Base-by-base conservation (phyloP, 805 yeast species). In the Zygoascus biomembranicola region DNA sequence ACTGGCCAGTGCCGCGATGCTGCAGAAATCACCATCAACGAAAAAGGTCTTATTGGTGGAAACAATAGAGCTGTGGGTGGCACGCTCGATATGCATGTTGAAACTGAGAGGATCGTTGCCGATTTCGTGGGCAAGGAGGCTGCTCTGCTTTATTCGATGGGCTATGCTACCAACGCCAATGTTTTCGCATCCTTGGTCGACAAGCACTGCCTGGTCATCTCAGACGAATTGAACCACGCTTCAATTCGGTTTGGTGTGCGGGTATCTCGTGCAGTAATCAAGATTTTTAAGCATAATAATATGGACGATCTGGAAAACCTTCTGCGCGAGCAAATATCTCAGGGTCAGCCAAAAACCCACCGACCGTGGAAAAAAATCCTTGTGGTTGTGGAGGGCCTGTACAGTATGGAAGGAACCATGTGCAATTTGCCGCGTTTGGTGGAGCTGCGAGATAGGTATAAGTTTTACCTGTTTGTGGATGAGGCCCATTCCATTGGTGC, bases 401-500 rank as follows among this genome's bases (percentile, higher is more conserved):
- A 85, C 66, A 85, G 95, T 14, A 69, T 69, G 73, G 73, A 69
- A 52, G 98, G 98, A 62, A 87, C 90, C 60, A 75, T 88, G 77
- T 81, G 87, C 66, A 83, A 90, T 65, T 75, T 90, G 61, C 96
- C 97, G 4, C 76, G 71, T 55, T 65, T 90, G 46, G 77, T 90
- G 28, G 85, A 78, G 61, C 73, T 90, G 57, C 84, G 85, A 63
- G 78, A 86, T 41, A 87, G 87, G 66, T 94, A 95, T 73, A 89
- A 89, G 63, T 87, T 92, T 66, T 88, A 87, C 65, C 72, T 94
- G 51, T 94, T 87, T 65, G 87, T 95, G 57, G 99, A 94, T 69
- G 99, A 94, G 70, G 99, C 99, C 11, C 99, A 94, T 69, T 92
- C 98, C 5, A 85, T 94, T 64, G 99, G 99, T 63, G 99, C 99